Base-by-base conservation (phyloP, 805 yeast genomes). In the Isabelozyma rhagii region DNA sequence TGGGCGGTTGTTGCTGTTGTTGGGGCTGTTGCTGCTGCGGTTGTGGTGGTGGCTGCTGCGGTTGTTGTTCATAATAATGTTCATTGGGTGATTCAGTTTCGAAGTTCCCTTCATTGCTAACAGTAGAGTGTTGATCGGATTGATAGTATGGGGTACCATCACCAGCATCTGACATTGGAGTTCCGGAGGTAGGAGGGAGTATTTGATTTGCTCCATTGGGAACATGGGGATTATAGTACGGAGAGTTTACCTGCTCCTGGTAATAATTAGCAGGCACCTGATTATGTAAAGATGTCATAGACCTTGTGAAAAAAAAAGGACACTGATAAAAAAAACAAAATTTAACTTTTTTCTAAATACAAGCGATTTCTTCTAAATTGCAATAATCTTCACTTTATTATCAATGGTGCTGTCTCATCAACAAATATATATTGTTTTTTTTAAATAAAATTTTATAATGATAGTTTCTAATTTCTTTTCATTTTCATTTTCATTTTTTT, bases 261-360 rank as follows among this genome's bases (percentile, higher is more conserved):
- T 67, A 69, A 46, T 67, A 67, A 25, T 51, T 47, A 34, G 53
- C 47, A 42, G 52, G 49, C 3, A 64, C 66, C 13, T 61, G 57
- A 41, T 56, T 58, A 40, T 65, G 69, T 51, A 66, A 57, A n/a
- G 70, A 64, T 17, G 69, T 62, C 69, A 62, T 63, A 21, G 8
- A 38, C 41, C 18, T 14, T n/a, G 18, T 31, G n/a, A 31, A 31
- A 31, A 31, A 31, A 31, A 31, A 31, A 31, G n/a, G 36, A 31
- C 2, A 31, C 36, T 31, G 10, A 4, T 5, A 31, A 31, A 31
- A 31, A 31, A 31, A 31, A 31, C 5, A 31, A 31, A 31, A 5
- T 3, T 21, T 21, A 31, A 31, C 36, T 31, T 31, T 31, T 31
- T 31, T 31, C 36, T 31, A 31, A 31, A 31, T 31, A 31, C 36